Evolutionary conservation across 2,329 filamentous ascomycete species (phyloP).

Genomic region (Emmonsiellopsis sp.): DNA sequence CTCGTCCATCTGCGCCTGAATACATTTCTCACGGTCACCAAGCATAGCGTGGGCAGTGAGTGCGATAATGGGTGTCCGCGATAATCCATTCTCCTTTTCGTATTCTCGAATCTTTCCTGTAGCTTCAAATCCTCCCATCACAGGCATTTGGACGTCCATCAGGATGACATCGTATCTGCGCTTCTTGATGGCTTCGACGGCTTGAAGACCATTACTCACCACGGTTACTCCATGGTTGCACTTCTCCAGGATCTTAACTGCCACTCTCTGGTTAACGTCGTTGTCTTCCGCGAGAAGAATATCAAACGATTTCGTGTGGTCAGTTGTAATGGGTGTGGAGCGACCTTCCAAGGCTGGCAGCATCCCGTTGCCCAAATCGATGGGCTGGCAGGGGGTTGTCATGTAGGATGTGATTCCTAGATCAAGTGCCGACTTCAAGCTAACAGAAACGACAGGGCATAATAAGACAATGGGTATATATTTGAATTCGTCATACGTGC

Average conservation of each 20-base stretch:
- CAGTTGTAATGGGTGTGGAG: slow-evolving; percentile 80
- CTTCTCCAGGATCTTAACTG: slow-evolving; percentile 94
- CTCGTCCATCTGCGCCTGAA: slow-evolving; percentile 98
- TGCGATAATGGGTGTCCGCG: slow-evolving; percentile 89
- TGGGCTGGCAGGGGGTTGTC: slow-evolving; percentile 90
- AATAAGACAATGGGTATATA: slow-evolving; percentile 93
- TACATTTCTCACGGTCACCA: slow-evolving; percentile 94
- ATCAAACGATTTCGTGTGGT: slow-evolving; percentile 91
- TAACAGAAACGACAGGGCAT: slow-evolving; percentile 81
- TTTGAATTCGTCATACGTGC: slow-evolving; percentile 90
- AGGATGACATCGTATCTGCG: slow-evolving; percentile 93
- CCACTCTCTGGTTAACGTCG: slow-evolving; percentile 88
- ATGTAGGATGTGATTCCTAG: slow-evolving; percentile 98
- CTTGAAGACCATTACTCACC: slow-evolving; percentile 88
- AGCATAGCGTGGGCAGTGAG: slow-evolving; percentile 98
- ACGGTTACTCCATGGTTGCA: slow-evolving; percentile 66
- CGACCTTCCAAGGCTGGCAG: slow-evolving; percentile 89
- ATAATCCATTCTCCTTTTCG: slow-evolving; percentile 68
- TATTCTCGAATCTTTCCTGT: slow-evolving; percentile 95
- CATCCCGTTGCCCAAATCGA: slow-evolving; percentile 92
- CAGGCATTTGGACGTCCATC: slow-evolving; percentile 99
- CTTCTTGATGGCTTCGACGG: slow-evolving; percentile 82
- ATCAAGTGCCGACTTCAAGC: slow-evolving; percentile 85
- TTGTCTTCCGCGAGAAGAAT: slow-evolving; percentile 96
- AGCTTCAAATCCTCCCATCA: slow-evolving; percentile 98